Percentiles rank a stretch among this genome's conserved stretches.
These are phyloP conservation scores for Ophiostoma perfectum DNA, from an alignment of 2,329 filamentous ascomycete species.

Conservation along the genomic window DNA sequence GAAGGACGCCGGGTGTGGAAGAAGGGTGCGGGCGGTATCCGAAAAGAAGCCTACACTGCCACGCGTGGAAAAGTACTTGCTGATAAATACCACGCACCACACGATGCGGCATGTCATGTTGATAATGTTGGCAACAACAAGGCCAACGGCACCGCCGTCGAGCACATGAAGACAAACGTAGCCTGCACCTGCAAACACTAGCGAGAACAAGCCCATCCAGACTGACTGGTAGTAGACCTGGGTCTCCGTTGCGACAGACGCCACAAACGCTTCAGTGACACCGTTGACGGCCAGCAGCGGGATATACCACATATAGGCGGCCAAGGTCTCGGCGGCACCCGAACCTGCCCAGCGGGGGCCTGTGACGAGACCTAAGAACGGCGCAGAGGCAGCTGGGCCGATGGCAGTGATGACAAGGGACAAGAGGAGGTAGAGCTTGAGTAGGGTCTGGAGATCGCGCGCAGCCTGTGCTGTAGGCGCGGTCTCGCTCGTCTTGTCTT, in stretches of 20 bases:
- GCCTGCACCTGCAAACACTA: slow-evolving; percentile 67
- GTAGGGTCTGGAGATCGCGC: slow-evolving; percentile 55
- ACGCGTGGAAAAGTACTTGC: slow-evolving; percentile 51
- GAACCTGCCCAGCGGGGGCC: slow-evolving; percentile 70
- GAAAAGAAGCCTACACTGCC: slow-evolving; percentile 31
- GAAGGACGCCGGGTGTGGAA: slow-evolving; percentile 42
- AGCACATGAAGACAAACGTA: slow-evolving; percentile 68
- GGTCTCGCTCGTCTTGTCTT: not conserved
- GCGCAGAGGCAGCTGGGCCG: slow-evolving; percentile 69
- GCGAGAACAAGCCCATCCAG: slow-evolving; percentile 81
- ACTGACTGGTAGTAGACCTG: slow-evolving; percentile 72
- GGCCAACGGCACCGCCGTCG: slow-evolving; percentile 66
- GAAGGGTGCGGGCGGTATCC: slow-evolving; percentile 39
- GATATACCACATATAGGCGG: slow-evolving; percentile 85
- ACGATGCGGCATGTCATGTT: slow-evolving; percentile 83
- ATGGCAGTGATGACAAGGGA: slow-evolving; percentile 63
- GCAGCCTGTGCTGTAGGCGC: slow-evolving; percentile 35
- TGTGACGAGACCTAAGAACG: slow-evolving; percentile 68
- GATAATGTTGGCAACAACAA: slow-evolving; percentile 81
- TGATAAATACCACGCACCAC: slow-evolving; percentile 74
- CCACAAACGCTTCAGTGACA: slow-evolving; percentile 85
- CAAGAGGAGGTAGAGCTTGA: slow-evolving; percentile 69
- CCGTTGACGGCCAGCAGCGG: slow-evolving; percentile 90
- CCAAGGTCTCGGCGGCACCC: slow-evolving; percentile 55
- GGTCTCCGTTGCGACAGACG: slow-evolving; percentile 70